Evolutionary conservation across 306 rosid species (phyloP).

Genomic region (Chamaecrista fasciculata): DNA sequence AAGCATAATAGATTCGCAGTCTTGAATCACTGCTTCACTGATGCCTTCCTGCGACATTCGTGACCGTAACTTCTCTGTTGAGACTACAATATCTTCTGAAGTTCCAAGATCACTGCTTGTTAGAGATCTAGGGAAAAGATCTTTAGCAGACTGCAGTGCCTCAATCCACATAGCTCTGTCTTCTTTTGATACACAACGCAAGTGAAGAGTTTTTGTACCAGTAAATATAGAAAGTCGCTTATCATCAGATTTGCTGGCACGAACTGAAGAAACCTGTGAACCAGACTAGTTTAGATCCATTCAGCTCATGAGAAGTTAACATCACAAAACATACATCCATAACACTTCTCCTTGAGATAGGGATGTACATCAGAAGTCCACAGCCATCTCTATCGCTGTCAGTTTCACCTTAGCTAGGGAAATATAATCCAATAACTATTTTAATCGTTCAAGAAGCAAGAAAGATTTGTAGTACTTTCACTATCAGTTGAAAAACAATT

Average conservation of each 20-base stretch:
- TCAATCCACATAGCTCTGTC: conserved; percentile 91
- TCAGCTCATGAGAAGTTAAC: conserved; percentile 24
- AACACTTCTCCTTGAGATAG: conserved; percentile 17
- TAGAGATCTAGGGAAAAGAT: conserved; percentile 80
- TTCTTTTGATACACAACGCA: conserved; percentile 76
- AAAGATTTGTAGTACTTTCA: not conserved
- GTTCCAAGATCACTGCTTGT: conserved; percentile 72
- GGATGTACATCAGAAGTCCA: conserved; percentile 1
- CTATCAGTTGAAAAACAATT: not conserved
- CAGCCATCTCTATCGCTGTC: not conserved
- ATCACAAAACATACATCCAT: conserved; percentile 18
- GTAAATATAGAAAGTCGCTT: conserved; percentile 91
- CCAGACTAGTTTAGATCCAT: conserved; percentile 35
- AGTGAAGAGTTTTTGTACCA: conserved; percentile 94
- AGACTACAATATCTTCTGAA: conserved; percentile 75
- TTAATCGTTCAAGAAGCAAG: not conserved
- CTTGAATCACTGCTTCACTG: conserved; percentile 60
- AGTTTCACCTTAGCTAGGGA: conserved; percentile 23
- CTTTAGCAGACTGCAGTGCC: conserved; percentile 82
- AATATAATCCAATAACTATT: not conserved
- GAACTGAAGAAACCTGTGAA: conserved; percentile 89
- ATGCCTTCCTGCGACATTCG: conserved; percentile 81
- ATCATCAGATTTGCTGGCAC: conserved; percentile 97
- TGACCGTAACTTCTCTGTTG: conserved; percentile 83
- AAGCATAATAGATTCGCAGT: conserved; percentile 89